These are phyloP conservation scores for sunflower (Helianthus annuus) DNA, from an alignment of 129 eudicot genomes.

Conservation along the genomic window HanXRQr2.0-SUNRISE NC_035436.2:201084063-201084562, in stretches of 20 bases:
- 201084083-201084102: constrained; percentile 52
- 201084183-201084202: constrained; percentile 67
- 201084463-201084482: constrained; percentile 57
- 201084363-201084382: constrained; percentile 58
- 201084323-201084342: constrained; percentile 61
- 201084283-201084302: constrained; percentile 42
- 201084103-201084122: constrained; percentile 48
- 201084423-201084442: constrained; percentile 78
- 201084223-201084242: constrained; percentile 46
- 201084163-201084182: constrained; percentile 52
- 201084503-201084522: constrained; percentile 42
- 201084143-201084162: constrained; percentile 68
- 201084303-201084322: constrained; percentile 50
- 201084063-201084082: constrained; percentile 47
- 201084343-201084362: constrained; percentile 59
- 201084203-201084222: constrained; percentile 58
- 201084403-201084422: constrained; percentile 62
- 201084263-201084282: constrained; percentile 83
- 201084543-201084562: constrained; percentile 75
- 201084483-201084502: constrained; percentile 52
- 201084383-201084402: constrained; percentile 54
- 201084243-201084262: constrained; percentile 73
- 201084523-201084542: constrained; percentile 67
- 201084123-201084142: constrained; percentile 62
- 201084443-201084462: constrained; percentile 78